Base-by-base conservation (phyloP, 108 stramenopile species). In the Discostella stelligeroides region DNA sequence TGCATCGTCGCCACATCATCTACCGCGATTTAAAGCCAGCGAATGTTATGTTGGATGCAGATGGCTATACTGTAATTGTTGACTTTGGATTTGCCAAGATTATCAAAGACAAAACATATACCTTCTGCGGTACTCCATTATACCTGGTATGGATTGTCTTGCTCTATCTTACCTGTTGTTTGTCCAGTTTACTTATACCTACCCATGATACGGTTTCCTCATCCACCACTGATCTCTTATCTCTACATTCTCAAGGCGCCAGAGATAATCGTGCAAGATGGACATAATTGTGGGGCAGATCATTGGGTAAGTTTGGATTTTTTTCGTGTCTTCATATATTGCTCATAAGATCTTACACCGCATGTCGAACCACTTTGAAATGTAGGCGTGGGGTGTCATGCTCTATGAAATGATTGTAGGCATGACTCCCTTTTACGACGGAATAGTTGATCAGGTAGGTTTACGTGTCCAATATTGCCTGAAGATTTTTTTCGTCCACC, bases 11-110 rank as follows among this genome's bases (percentile, higher is more conserved):
- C 20, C 73, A 82, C 38, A 96, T 99, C 56, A 88, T 95, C 7
- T 98, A 98, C 79, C 92, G 98, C 23, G 98, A 98, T 75, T 75
- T 98, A 63, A 98, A 98, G 72, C 95, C 95, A 3, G 98, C 97
- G 70, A 98, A 98, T 79, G 83, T 95, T 6, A 68, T 98, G 28
- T 79, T 98, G 14, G 96, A 97, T 75, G 77, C 63, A 21, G 73
- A 84, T 10, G 98, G 98, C 7, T 97, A 96, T 75, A 85, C 91
- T 46, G 90, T 91, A 38, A 84, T 97, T 63, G 82, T 95, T 8
- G 98, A 98, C 84, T 83, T 97, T 61, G 96, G 98, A 9, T 86
- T 89, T 70, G 96, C 98, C 41, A 98, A 97, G 66, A 58, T 92
- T 13, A 84, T 97, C 18, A 72, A 69, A 21, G 79, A 85, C 10